Percentiles rank a stretch among this genome's conserved stretches.
These are phyloP conservation scores for Fusarium fujikuroi DNA, from an alignment of 2,329 filamentous ascomycete species.

Conservation along the genomic window DNA sequence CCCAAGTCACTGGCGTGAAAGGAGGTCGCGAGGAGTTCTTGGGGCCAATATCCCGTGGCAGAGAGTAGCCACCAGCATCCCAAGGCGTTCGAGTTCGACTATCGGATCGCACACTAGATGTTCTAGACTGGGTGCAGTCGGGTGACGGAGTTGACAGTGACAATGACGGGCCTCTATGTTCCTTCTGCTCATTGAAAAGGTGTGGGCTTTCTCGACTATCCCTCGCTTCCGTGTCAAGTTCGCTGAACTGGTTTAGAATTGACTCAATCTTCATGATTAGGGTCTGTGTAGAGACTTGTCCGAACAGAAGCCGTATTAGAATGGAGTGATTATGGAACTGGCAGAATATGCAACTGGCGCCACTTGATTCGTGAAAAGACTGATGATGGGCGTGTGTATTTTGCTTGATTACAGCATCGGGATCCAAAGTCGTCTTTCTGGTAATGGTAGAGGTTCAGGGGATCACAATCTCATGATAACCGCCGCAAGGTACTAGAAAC, in stretches of 20 bases:
- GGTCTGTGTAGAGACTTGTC: not conserved
- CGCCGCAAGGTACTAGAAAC: conserved; percentile 16
- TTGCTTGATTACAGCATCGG: conserved; percentile 20
- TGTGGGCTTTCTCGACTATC: conserved; percentile 15
- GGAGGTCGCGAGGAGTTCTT: conserved; percentile 45
- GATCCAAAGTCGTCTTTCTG: conserved; percentile 19
- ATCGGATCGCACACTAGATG: conserved; percentile 35
- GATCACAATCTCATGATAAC: conserved; percentile 32
- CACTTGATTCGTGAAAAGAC: not conserved
- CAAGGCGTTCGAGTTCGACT: conserved; percentile 57
- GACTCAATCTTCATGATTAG: conserved; percentile 36
- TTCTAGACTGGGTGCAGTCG: conserved; percentile 43
- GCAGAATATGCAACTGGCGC: not conserved
- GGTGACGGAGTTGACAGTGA: conserved; percentile 50
- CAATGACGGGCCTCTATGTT: conserved; percentile 23
- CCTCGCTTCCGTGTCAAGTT: conserved; percentile 22
- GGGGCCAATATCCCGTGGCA: conserved; percentile 55
- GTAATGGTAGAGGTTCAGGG: conserved; percentile 22
- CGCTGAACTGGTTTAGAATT: conserved; percentile 39
- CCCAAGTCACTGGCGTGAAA: conserved; percentile 38
- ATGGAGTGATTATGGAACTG: conserved; percentile 6
- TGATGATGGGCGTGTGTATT: conserved; percentile 23
- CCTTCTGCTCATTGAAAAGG: conserved; percentile 4
- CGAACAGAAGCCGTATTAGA: conserved; percentile 11
- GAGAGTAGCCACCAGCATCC: conserved; percentile 62